These are phyloP conservation scores for Ustulina deusta DNA, from an alignment of 2,329 filamentous ascomycete species.

Conservation along the genomic window DNA sequence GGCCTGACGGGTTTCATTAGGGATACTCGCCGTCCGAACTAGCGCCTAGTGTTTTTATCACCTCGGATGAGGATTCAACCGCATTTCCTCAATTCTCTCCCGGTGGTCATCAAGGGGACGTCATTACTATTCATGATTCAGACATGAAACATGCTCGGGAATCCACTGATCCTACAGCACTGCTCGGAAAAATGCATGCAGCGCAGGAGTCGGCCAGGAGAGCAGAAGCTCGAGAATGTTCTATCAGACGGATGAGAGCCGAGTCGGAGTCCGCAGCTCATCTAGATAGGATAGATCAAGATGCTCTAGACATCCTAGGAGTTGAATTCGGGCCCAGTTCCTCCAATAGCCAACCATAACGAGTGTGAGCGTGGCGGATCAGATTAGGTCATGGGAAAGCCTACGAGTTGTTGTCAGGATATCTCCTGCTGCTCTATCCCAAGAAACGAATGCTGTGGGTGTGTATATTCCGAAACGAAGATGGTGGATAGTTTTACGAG, in stretches of 20 bases:
- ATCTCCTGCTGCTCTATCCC: background rate
- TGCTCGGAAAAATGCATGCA: conserved; percentile 43
- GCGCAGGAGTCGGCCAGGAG: conserved; percentile 47
- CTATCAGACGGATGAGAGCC: conserved; percentile 40
- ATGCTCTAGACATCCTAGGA: conserved; percentile 19
- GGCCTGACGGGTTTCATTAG: conserved; percentile 54
- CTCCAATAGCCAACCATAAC: conserved; percentile 32
- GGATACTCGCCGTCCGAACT: conserved; percentile 41
- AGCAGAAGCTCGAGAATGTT: conserved; percentile 44
- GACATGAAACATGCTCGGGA: conserved; percentile 13
- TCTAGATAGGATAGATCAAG: background rate
- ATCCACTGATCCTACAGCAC: conserved; percentile 18
- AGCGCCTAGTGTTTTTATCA: conserved; percentile 37
- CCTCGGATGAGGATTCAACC: conserved; percentile 35
- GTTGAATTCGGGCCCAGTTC: conserved; percentile 42
- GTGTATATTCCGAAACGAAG: conserved; percentile 27
- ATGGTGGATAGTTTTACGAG: conserved; percentile 2
- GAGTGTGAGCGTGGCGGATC: background rate
- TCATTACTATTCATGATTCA: conserved; percentile 16
- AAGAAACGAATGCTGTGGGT: conserved; percentile 1
- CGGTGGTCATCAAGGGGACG: background rate
- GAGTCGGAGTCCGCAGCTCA: conserved; percentile 42
- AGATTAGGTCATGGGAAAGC: background rate
- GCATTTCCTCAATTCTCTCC: background rate
- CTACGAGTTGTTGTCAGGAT: background rate